Evolutionary conservation across 805 yeast species (phyloP).

Genomic region (Metschnikowia lochheadii): DNA sequence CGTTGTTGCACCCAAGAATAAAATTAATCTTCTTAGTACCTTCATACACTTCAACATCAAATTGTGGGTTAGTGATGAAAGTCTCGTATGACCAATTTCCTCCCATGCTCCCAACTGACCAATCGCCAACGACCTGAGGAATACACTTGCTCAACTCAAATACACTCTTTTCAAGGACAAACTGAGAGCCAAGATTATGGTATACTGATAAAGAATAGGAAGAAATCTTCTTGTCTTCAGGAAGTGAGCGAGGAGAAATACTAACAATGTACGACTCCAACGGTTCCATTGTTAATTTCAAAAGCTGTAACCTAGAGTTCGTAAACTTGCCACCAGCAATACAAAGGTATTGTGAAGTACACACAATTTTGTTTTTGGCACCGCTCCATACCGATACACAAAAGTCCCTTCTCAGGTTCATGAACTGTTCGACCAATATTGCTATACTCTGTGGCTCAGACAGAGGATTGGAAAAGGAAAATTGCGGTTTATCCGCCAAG

Average conservation of each 20-base stretch:
- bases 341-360: constrained; percentile 19
- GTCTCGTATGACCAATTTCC: constrained; percentile 50
- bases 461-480: constrained; percentile 32
- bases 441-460: constrained; percentile 27
- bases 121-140: constrained; percentile 32
- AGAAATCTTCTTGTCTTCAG: constrained; percentile 7
- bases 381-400: constrained; percentile 14
- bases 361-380: constrained; percentile 2
- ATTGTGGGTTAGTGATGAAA: constrained; percentile 56
- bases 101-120: constrained; percentile 46
- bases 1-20: constrained; percentile 14
- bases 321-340: constrained; percentile 24
- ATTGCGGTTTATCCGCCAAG: constrained; percentile 42
- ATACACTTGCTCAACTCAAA: constrained; percentile 1
- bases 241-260: constrained; percentile 17
- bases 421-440: constrained; percentile 10
- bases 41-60: constrained; percentile 21
- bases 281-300: constrained; percentile 28
- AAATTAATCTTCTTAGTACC: constrained; percentile 12
- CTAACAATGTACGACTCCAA: constrained; percentile 25
- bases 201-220: constrained; percentile 26
- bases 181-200: constrained; percentile 22
- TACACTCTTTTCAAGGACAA: constrained; percentile 28
- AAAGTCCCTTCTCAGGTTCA: constrained; percentile 4
- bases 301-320: constrained; percentile 35